These are phyloP conservation scores for Penicillium hordei DNA, from an alignment of 2,329 filamentous ascomycete species.

Conservation along the genomic window DNA sequence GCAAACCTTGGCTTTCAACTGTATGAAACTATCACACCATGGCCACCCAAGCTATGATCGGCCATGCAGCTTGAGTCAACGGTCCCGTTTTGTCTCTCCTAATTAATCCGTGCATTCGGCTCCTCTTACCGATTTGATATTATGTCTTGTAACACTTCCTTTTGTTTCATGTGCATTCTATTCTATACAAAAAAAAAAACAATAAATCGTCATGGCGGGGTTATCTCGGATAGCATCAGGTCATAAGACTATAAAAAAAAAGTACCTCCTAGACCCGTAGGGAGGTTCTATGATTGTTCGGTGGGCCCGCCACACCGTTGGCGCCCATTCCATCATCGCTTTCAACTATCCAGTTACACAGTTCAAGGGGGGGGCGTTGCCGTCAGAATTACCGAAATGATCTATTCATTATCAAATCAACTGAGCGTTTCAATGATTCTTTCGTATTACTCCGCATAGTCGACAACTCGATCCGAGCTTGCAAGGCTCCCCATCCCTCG, in stretches of 20 bases:
- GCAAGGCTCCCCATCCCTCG: background rate
- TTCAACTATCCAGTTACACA: constrained; percentile 1
- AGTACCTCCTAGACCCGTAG: constrained; percentile 1
- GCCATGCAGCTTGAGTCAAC: constrained; percentile 20
- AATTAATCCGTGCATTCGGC: constrained; percentile 26
- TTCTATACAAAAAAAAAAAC: background rate
- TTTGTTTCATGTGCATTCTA: background rate
- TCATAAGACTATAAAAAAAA: constrained; percentile 6
- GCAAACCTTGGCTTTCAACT: constrained; percentile 4
- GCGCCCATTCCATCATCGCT: background rate
- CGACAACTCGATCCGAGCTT: background rate
- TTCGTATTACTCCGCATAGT: background rate
- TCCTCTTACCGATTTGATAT: constrained; percentile 13
- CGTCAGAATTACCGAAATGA: background rate
- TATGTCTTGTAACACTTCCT: background rate
- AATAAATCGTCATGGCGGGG: constrained; percentile 2
- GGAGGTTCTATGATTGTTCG: constrained; percentile 5
- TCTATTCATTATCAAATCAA: constrained; percentile 6
- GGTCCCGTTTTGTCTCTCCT: constrained; percentile 13
- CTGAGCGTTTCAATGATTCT: background rate
- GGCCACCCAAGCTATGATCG: constrained; percentile 13
- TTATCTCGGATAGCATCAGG: background rate
- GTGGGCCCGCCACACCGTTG: constrained; percentile 4
- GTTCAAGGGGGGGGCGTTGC: background rate
- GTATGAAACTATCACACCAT: constrained; percentile 12